Conservation (phyloP, 805 yeast species). For the Babjeviella inositovora region DNA sequence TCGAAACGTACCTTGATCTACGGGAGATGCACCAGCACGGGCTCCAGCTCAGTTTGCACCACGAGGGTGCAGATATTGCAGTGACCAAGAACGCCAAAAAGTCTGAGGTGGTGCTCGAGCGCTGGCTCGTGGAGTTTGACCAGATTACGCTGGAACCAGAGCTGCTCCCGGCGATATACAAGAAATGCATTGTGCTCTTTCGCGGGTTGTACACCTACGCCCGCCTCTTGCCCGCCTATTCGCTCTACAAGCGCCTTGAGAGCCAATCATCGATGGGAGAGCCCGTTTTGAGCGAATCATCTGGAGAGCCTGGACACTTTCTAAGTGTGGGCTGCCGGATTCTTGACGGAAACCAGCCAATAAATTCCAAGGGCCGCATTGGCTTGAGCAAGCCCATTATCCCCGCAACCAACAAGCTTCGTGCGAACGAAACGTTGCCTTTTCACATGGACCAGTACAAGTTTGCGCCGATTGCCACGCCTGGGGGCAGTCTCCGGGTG, state of each 20-base stretch:
- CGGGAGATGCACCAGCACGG: slow-evolving; percentile 39
- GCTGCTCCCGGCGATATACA: slow-evolving; percentile 45
- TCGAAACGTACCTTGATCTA: slow-evolving; percentile 70
- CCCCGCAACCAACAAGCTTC: slow-evolving; percentile 11
- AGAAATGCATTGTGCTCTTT: slow-evolving; percentile 57
- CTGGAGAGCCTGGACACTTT: slow-evolving; percentile 7
- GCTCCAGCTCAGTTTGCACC: slow-evolving; percentile 41
- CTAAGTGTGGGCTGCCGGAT: slow-evolving; percentile 42
- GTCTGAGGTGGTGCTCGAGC: slow-evolving; percentile 78
- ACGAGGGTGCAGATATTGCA: slow-evolving; percentile 32
- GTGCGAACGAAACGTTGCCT: slow-evolving; percentile 15
- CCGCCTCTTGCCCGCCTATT: slow-evolving; percentile 58
- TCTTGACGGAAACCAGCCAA: slow-evolving; percentile 65
- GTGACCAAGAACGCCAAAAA: slow-evolving; percentile 48
- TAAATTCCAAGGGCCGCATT: slow-evolving; percentile 67
- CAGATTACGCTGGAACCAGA: slow-evolving; percentile 14
- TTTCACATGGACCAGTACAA: slow-evolving; percentile 45
- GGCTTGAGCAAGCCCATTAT: slow-evolving; percentile 65
- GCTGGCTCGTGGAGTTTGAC: slow-evolving; percentile 85
- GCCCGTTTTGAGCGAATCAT: too few species aligned
- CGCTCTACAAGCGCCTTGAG: slow-evolving; percentile 22
- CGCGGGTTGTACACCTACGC: slow-evolving; percentile 56
- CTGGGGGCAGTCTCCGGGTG: slow-evolving; percentile 55
- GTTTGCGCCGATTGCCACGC: slow-evolving; percentile 59
- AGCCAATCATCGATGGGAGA: too few species aligned